These are phyloP conservation scores for Schizochytrium sp. DNA, from an alignment of 108 stramenopile species.

Conservation along the genomic window DNA sequence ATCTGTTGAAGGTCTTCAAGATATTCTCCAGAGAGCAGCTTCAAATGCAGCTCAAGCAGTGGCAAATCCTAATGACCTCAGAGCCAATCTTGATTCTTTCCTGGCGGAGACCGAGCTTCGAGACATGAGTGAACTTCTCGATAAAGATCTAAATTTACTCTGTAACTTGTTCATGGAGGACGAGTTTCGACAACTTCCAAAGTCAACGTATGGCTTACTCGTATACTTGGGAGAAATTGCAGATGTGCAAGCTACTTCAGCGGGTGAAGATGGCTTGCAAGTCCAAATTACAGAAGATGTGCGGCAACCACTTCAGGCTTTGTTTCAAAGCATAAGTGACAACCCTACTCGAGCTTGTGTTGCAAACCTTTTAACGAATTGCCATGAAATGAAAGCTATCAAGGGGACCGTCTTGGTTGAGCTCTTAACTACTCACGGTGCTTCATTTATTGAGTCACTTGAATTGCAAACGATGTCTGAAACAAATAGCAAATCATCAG, in stretches of 20 bases:
- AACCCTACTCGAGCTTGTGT: neutral
- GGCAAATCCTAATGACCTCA: neutral
- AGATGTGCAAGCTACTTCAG: neutral
- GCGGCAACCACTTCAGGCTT: neutral
- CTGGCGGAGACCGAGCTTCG: neutral
- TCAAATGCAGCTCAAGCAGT: neutral
- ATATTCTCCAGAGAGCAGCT: neutral
- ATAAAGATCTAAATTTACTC: neutral
- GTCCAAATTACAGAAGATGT: neutral
- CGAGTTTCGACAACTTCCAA: neutral
- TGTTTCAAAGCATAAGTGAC: neutral
- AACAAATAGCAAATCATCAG: too few species aligned
- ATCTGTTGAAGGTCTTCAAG: neutral
- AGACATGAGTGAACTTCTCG: slow-evolving; percentile 24
- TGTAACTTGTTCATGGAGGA: slow-evolving; percentile 21
- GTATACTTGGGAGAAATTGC: neutral
- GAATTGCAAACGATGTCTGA: too few species aligned
- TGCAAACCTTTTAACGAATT: neutral
- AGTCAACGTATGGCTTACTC: neutral
- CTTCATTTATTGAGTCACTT: neutral
- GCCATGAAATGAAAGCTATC: neutral
- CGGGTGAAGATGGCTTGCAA: neutral
- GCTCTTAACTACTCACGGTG: neutral
- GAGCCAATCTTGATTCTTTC: neutral
- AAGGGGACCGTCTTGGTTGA: neutral